Base-by-base conservation (phyloP, 306 rosid genomes). In the Sechiopsis laciniata region DNA sequence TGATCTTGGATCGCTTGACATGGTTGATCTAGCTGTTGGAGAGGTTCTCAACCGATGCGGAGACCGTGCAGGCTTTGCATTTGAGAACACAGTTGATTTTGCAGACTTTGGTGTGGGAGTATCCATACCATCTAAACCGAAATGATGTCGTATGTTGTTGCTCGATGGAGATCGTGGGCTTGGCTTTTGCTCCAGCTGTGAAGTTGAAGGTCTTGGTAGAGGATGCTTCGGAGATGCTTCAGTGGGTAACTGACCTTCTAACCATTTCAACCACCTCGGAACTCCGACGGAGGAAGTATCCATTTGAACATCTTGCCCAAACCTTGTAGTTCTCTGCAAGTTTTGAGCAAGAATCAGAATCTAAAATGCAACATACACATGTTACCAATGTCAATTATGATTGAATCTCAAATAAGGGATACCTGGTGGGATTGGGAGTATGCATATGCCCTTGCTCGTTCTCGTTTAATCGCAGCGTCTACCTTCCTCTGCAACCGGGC, bases 181-280 rank as follows among this genome's bases (percentile, higher is more conserved):
- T 20, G 57, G 45, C 73, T 68, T 68, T 37, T 77, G 83, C 81
- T 83, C 91, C 35, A 77, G 81, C 74, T 81, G 86, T 63, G 89
- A 88, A 71, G 96, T 85, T 55, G 87, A 80, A 65, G 97, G 95
- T 56, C 90, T 89, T 55, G 85, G 78, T 65, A 87, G 89, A 42
- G 85, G 87, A 80, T 73, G 91, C 82, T 89, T 90, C 69, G 84
- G 52, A 35, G 78, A 87, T 80, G 71, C 75, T 66, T 85, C 95
- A 8, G 85, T 81, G 8, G 96, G 90, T 15, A 80, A 53, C 74
- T 89, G 96, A 52, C 85, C 79, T 78, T 94, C 98, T 81, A 94
- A 79, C 98, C 98, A 94, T 86, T 89, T 94, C 96, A 91, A 94
- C 98, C 98, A 94, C 95, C 98, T 89, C 2, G 96, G 98, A 55